phyloP scores from a whole-genome alignment of 202 grass and related monocot species.

The Zizania palustris region DNA sequence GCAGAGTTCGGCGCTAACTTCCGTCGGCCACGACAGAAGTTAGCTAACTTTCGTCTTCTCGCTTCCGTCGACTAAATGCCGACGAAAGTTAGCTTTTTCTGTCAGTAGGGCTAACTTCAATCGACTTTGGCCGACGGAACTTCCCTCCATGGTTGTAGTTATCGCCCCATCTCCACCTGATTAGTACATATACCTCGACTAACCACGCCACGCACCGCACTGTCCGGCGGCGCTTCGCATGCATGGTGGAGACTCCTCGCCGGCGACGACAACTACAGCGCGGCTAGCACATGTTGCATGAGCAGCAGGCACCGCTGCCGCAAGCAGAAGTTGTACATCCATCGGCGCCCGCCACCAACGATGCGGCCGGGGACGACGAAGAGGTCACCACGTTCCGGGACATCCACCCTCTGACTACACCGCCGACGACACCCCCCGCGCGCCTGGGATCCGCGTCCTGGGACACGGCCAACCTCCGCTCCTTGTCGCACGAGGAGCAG shows the following conservation, averaged over 20 bases:
- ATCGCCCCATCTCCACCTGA: too few relatives aligned
- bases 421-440: conserved; percentile 36
- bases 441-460: conserved; percentile 49
- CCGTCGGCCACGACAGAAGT: too few relatives aligned
- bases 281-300: conserved; percentile 72
- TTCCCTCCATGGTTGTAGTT: too few relatives aligned
- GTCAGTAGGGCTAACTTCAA: too few relatives aligned
- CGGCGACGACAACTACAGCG: not conserved
- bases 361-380: conserved; percentile 6
- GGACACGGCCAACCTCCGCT: conserved; percentile 70
- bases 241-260: conserved; percentile 43
- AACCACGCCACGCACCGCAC: not conserved
- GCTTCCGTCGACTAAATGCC: too few relatives aligned
- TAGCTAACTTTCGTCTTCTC: too few relatives aligned
- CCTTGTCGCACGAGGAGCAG: conserved; percentile 61
- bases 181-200: not conserved
- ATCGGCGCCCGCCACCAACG: conserved; percentile 7
- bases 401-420: conserved; percentile 47
- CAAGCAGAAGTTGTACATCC: not conserved
- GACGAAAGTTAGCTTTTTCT: too few relatives aligned
- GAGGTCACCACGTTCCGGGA: conserved; percentile 66
- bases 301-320: conserved; percentile 34
- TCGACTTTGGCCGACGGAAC: too few relatives aligned
- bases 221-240: not conserved
- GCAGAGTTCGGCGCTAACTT: too few relatives aligned